phyloP scores from a whole-genome alignment of 768 basidiomycete genomes.

The Fomitopsis pulvina region DNA sequence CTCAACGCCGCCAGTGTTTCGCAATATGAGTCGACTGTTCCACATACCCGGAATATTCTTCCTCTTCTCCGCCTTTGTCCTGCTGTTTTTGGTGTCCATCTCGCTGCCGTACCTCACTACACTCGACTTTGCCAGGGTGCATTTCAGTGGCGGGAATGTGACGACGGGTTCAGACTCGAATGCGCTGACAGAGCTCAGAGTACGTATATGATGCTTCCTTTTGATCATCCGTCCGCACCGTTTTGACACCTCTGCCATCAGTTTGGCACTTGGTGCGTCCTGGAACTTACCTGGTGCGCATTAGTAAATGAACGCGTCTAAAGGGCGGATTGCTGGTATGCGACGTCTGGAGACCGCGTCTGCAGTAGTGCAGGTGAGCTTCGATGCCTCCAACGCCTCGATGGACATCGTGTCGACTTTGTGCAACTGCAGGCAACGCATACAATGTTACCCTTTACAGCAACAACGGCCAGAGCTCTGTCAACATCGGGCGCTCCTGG shows the following conservation, averaged over 20 bases:
- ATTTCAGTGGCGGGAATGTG: conserved; percentile 32
- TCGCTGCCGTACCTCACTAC: conserved; percentile 65
- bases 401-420: not conserved
- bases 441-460: conserved; percentile 43
- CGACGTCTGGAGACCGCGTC: conserved; percentile 35
- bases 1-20: not conserved
- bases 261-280: conserved; percentile 65
- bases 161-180: conserved; percentile 14
- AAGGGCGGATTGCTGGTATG: conserved; percentile 58
- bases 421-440: conserved; percentile 37
- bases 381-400: not conserved
- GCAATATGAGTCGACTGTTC: conserved; percentile 27
- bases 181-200: conserved; percentile 42
- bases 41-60: conserved; percentile 56
- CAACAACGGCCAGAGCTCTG: conserved; percentile 25
- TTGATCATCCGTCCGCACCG: not conserved
- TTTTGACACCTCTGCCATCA: conserved; percentile 21
- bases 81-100: conserved; percentile 62
- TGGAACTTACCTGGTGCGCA: not conserved
- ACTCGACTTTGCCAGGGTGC: conserved; percentile 59
- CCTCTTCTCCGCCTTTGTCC: conserved; percentile 54
- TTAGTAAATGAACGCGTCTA: not conserved
- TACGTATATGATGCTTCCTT: conserved; percentile 29
- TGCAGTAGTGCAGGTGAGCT: conserved; percentile 46
- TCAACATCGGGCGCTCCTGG: conserved; percentile 50